These are phyloP conservation scores for Apophysomyces variabilis DNA, from an alignment of 371 early-diverging fungal genomes.

Conservation along the genomic window DNA sequence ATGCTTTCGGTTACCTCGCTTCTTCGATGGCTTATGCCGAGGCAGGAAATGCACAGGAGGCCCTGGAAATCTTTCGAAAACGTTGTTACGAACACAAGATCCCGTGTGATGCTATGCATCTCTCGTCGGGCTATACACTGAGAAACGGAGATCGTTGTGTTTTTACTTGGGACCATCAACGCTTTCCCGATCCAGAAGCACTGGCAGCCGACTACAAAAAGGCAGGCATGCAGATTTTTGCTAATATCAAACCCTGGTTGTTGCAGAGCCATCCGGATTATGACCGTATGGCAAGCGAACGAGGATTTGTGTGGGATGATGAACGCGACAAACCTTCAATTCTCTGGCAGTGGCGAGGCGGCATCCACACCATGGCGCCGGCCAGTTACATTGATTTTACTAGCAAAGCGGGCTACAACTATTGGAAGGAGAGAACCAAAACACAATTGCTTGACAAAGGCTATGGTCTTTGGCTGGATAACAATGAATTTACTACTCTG, in stretches of 20 bases:
- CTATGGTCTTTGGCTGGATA: constrained; percentile 66
- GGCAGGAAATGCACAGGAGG: constrained; percentile 54
- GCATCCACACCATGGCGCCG: constrained; percentile 46
- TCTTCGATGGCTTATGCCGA: constrained; percentile 71
- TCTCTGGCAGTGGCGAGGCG: constrained; percentile 61
- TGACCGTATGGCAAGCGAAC: constrained; percentile 20
- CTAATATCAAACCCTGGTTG: constrained; percentile 72
- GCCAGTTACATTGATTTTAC: constrained; percentile 66
- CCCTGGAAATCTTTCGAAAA: constrained; percentile 47
- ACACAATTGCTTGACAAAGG: constrained; percentile 53
- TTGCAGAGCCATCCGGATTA: constrained; percentile 60
- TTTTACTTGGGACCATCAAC: constrained; percentile 62
- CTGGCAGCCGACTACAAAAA: constrained; percentile 37
- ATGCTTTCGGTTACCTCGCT: constrained; percentile 64
- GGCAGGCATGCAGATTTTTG: constrained; percentile 56
- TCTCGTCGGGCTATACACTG: constrained; percentile 65
- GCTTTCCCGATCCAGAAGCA: constrained; percentile 55
- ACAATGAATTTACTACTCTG: constrained; percentile 61
- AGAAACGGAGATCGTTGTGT: constrained; percentile 58
- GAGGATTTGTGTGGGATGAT: constrained; percentile 55
- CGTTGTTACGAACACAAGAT: constrained; percentile 48
- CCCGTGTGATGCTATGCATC: constrained; percentile 67
- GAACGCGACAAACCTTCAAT: constrained; percentile 18
- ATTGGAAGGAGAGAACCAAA: constrained; percentile 57
- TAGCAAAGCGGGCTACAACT: constrained; percentile 48